Percentiles rank a stretch among this genome's conserved stretches.
Conservation (phyloP, 345 rosid genomes). For the Gossypium australe region DNA sequence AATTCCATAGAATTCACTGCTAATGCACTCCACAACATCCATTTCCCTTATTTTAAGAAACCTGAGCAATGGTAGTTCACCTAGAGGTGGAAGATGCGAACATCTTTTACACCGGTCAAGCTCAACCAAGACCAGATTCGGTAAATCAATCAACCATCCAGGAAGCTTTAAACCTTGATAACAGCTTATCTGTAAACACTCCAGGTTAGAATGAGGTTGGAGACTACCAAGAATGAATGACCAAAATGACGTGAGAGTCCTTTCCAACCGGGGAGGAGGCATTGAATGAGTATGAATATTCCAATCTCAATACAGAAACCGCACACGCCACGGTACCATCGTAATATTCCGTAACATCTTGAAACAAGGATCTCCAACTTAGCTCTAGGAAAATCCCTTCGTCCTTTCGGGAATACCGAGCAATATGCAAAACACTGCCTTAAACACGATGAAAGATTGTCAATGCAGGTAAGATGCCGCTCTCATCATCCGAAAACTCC, state of each 20-base stretch:
- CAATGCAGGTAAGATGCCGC: constrained; percentile 7
- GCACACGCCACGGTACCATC: constrained; percentile 1
- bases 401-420: constrained; percentile 19
- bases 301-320: not conserved
- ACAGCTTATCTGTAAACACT: not conserved
- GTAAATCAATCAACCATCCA: not conserved
- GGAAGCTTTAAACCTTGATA: constrained; percentile 8
- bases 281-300: not conserved
- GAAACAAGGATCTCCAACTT: constrained; percentile 17
- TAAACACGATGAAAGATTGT: constrained; percentile 12
- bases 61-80: not conserved
- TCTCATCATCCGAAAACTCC: not conserved
- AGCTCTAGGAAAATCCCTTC: constrained; percentile 5
- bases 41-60: not conserved
- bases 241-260: not conserved
- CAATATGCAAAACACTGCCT: constrained; percentile 18
- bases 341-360: not conserved
- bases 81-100: constrained; percentile 4
- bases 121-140: not conserved
- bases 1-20: constrained; percentile 5
- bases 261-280: not conserved
- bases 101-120: not conserved
- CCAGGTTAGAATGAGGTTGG: constrained; percentile 7
- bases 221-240: not conserved
- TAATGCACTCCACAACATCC: not conserved